Conservation (phyloP, 805 yeast genomes). For the Candida insectalens region DNA sequence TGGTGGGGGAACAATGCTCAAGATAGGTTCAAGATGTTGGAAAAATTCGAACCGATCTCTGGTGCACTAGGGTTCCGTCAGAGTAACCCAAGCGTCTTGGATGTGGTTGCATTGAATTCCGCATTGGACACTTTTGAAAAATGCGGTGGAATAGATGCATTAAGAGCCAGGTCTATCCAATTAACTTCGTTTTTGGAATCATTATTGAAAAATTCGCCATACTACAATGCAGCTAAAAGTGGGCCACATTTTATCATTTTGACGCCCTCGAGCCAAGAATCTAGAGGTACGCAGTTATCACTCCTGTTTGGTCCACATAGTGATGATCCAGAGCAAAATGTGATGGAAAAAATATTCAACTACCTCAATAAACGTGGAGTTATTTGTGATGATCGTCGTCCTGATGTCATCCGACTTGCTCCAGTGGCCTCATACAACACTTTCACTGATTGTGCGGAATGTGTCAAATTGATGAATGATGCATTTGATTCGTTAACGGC, state of each 20-base stretch:
- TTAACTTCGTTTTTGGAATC: slow-evolving; percentile 50
- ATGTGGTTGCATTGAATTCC: slow-evolving; percentile 62
- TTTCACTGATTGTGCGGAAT: slow-evolving; percentile 48
- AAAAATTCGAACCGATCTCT: slow-evolving; percentile 66
- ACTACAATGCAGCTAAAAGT: slow-evolving; percentile 28
- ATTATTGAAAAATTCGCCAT: slow-evolving; percentile 35
- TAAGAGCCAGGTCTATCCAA: slow-evolving; percentile 46
- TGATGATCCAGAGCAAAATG: slow-evolving; percentile 25
- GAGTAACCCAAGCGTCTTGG: slow-evolving; percentile 84
- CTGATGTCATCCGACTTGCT: slow-evolving; percentile 83
- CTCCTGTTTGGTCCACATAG: slow-evolving; percentile 49
- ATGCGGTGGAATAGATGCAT: slow-evolving; percentile 52
- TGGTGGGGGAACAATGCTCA: slow-evolving; percentile 91
- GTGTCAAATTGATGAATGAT: slow-evolving; percentile 35
- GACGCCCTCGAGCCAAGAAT: slow-evolving; percentile 51
- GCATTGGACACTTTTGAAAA: slow-evolving; percentile 51
- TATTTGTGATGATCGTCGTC: slow-evolving; percentile 82
- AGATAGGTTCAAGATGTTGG: slow-evolving; percentile 72
- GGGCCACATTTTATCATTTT: slow-evolving; percentile 57
- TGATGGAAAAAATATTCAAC: slow-evolving; percentile 53
- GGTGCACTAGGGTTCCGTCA: slow-evolving; percentile 86
- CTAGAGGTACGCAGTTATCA: slow-evolving; percentile 80
- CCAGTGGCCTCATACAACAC: slow-evolving; percentile 81
- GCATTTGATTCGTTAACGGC: too few species aligned
- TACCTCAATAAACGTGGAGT: slow-evolving; percentile 48